phyloP scores from a whole-genome alignment of 2,329 filamentous ascomycete genomes.

The Fusarium agapanthi region DNA sequence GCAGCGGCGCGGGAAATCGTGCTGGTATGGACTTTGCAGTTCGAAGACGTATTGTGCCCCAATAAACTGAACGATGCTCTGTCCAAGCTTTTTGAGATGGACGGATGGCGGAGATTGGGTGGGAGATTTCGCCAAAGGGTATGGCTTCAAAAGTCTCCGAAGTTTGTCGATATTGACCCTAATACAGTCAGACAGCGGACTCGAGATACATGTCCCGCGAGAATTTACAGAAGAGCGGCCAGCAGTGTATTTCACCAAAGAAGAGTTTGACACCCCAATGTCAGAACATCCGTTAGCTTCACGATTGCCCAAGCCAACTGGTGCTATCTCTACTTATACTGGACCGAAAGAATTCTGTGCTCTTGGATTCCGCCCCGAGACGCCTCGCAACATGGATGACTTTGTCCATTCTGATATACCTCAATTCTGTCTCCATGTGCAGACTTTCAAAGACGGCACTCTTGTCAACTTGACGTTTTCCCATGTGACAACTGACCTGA shows the following conservation, averaged over 20 bases:
- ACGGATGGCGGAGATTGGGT: constrained; percentile 14
- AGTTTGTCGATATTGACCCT: neutral
- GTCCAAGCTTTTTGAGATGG: neutral
- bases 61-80: neutral
- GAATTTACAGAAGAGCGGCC: neutral
- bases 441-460: constrained; percentile 16
- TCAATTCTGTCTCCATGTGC: constrained; percentile 19
- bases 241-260: constrained; percentile 5
- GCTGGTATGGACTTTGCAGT: constrained; percentile 21
- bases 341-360: constrained; percentile 10
- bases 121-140: constrained; percentile 17
- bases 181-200: neutral
- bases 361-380: constrained; percentile 1
- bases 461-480: constrained; percentile 13
- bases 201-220: constrained; percentile 11
- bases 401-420: neutral
- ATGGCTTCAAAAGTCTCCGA: accelerated
- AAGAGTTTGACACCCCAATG: neutral
- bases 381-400: constrained; percentile 15
- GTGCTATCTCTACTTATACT: neutral
- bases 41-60: constrained; percentile 10
- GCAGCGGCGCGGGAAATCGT: constrained; percentile 7
- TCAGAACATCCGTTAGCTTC: constrained; percentile 8
- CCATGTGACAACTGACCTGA: constrained; percentile 14
- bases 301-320: neutral